These are phyloP conservation scores for Gracilaria domingensis DNA, from an alignment of 23 red algal genomes.

Conservation along the genomic window DNA sequence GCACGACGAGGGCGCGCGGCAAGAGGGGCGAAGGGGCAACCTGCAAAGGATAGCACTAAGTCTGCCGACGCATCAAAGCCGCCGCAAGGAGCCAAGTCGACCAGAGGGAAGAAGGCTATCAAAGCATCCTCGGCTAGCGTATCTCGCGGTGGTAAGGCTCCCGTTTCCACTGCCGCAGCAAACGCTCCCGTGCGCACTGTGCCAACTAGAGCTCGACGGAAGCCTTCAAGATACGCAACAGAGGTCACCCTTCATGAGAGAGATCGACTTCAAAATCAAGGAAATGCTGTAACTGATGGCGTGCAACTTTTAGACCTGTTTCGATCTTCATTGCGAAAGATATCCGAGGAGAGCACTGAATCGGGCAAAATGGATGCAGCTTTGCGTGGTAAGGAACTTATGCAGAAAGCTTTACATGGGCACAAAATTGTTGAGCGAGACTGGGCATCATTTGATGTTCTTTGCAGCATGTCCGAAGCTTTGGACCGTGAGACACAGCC, in stretches of 20 bases:
- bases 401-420: slow-evolving; percentile 9
- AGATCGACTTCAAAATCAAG: slow-evolving; percentile 27
- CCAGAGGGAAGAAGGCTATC: background rate
- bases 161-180: background rate
- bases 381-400: background rate
- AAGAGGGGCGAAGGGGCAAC: background rate
- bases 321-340: background rate
- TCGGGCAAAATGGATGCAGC: slow-evolving; percentile 16
- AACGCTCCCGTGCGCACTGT: background rate
- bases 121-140: background rate
- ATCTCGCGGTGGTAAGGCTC: background rate
- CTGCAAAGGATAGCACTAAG: slow-evolving; percentile 2
- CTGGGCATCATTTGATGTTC: slow-evolving; percentile 41
- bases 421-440: slow-evolving; percentile 31
- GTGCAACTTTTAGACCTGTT: slow-evolving; percentile 30
- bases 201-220: background rate
- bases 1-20: slow-evolving; percentile 24
- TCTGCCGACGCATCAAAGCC: background rate
- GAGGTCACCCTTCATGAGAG: slow-evolving; percentile 10
- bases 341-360: slow-evolving; percentile 17
- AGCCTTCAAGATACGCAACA: slow-evolving; percentile 30
- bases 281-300: slow-evolving; percentile 1
- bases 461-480: slow-evolving; percentile 44
- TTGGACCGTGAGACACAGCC: slow-evolving; percentile 35
- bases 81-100: slow-evolving; percentile 2